Conservation (phyloP, 768 basidiomycete species). For the Hortiboletus flavorubellus region DNA sequence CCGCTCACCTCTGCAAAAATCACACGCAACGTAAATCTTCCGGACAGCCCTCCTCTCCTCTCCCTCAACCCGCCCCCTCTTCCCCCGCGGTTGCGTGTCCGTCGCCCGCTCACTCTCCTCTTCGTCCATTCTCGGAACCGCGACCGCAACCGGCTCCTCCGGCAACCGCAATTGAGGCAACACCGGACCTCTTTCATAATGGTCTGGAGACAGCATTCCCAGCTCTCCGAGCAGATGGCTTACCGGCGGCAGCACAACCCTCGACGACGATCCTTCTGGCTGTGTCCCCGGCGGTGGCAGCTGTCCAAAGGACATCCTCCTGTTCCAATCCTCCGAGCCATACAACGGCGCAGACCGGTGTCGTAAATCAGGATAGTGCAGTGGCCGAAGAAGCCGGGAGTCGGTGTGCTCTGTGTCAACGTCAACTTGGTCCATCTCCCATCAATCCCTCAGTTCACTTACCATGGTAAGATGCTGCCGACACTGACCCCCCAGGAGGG, state of each 20-base stretch:
- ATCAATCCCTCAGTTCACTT: slow-evolving; percentile 3
- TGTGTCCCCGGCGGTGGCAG: slow-evolving; percentile 7
- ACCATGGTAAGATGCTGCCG: slow-evolving; percentile 19
- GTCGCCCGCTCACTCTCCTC: slow-evolving; percentile 14
- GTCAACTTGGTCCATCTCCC: slow-evolving; percentile 1
- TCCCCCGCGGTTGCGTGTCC: slow-evolving; percentile 13
- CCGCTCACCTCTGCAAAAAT: slow-evolving; percentile 70
- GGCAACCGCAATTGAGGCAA: slow-evolving; percentile 30
- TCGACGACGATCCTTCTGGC: slow-evolving; percentile 18
- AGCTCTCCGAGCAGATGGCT: slow-evolving; percentile 24
- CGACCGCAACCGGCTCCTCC: slow-evolving; percentile 10
- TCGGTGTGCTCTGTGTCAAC: slow-evolving; percentile 18
- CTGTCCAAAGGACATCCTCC: slow-evolving; percentile 22
- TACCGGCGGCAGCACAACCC: slow-evolving; percentile 30
- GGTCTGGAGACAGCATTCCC: slow-evolving; percentile 14
- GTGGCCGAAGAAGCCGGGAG: slow-evolving; percentile 18
- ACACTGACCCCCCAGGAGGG: slow-evolving; percentile 1
- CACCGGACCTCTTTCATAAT: slow-evolving; percentile 22
- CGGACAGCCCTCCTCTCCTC: slow-evolving; percentile 25
- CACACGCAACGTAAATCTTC: slow-evolving; percentile 56
- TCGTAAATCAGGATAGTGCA: slow-evolving; percentile 20
- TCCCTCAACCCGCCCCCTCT: slow-evolving; percentile 18
- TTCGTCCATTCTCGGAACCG: slow-evolving; percentile 5
- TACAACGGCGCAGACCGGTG: slow-evolving; percentile 26
- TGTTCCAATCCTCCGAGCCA: slow-evolving; percentile 24